phyloP scores from a whole-genome alignment of 208 protist species.

The Leishmania martiniquensis region DNA sequence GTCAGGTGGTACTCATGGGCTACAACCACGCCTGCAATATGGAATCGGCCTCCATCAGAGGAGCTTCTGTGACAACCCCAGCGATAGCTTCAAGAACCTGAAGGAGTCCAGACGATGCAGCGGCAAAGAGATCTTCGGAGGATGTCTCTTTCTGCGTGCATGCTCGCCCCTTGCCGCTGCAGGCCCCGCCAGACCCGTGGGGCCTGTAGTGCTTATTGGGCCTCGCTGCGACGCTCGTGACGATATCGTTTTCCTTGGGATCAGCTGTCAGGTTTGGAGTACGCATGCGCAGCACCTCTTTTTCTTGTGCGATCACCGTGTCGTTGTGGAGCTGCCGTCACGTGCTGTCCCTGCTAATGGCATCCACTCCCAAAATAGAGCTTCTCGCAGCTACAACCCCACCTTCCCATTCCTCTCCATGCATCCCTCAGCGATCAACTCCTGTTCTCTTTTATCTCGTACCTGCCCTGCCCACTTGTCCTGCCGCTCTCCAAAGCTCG shows the following conservation, averaged over 20 bases:
- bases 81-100: neutral
- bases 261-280: neutral
- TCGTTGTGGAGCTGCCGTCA: neutral
- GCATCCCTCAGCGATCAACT: neutral
- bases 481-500: too few relatives aligned
- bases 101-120: neutral
- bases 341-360: neutral
- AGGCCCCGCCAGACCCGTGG: neutral
- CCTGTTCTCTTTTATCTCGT: neutral
- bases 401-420: neutral
- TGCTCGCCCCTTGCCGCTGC: neutral
- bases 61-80: slow-evolving; percentile 1
- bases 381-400: neutral
- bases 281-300: neutral
- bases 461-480: too few relatives aligned
- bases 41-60: neutral
- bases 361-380: too few relatives aligned
- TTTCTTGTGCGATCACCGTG: neutral
- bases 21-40: neutral
- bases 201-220: neutral
- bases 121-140: neutral
- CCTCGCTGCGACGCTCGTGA: neutral
- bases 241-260: neutral
- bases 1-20: neutral
- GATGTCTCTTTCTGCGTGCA: neutral